These are phyloP conservation scores for Cryptococcus floricola DNA, from an alignment of 1,284 basidiomycete genomes.

Conservation along the genomic window DNA sequence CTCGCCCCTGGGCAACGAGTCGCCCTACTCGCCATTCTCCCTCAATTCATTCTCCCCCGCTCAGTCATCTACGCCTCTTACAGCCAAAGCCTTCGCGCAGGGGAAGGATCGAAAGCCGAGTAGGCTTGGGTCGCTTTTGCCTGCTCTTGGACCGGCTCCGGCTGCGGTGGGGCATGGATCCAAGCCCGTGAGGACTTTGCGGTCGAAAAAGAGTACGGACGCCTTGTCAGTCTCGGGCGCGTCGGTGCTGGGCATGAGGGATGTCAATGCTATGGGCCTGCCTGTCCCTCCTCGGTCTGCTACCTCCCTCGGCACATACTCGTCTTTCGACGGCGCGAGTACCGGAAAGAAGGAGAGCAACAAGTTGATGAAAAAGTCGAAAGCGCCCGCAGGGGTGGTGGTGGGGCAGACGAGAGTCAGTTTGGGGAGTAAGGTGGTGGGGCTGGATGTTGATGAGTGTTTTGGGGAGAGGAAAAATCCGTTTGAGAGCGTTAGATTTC, in stretches of 20 bases:
- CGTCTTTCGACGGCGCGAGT: too few species aligned
- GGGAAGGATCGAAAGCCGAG: background rate
- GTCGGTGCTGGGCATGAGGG: background rate
- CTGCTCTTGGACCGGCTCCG: background rate
- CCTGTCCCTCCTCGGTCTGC: background rate
- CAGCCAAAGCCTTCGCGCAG: background rate
- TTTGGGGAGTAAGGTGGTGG: too few species aligned
- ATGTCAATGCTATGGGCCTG: background rate
- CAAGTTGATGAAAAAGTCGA: too few species aligned
- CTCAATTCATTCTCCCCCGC: background rate
- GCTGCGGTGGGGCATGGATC: background rate
- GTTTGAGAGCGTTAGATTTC: too few species aligned
- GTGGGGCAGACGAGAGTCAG: too few species aligned
- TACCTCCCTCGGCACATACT: too few species aligned
- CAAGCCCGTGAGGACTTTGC: background rate
- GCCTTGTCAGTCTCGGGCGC: background rate
- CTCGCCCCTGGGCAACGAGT: background rate
- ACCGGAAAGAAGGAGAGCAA: too few species aligned
- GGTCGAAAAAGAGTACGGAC: background rate
- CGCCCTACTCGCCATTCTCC: background rate
- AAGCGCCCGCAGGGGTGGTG: too few species aligned
- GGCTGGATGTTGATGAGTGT: too few species aligned
- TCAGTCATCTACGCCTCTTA: background rate
- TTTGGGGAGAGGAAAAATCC: too few species aligned
- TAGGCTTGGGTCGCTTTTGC: slow-evolving; percentile 1